A percentile compares a stretch with the other conserved stretches of the same genome.
phyloP scores from a whole-genome alignment of 2,329 filamentous ascomycete genomes.

The Paraconiothyrium sp. region DNA sequence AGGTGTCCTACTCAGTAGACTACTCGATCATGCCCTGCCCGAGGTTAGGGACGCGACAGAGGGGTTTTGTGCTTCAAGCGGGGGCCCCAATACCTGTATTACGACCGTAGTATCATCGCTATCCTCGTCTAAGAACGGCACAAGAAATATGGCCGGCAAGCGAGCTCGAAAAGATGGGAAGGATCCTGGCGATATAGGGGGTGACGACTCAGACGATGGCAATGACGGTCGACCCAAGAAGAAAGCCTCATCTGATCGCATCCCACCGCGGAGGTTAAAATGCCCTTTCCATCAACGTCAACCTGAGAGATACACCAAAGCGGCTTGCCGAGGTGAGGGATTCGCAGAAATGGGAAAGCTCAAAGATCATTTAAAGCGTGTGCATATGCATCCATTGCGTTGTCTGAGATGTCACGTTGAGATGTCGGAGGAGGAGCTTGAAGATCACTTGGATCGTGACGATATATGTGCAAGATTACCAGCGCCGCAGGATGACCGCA shows the following conservation, averaged over 20 bases:
- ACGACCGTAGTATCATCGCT: background rate
- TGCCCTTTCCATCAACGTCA: slow-evolving; percentile 25
- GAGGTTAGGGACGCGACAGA: slow-evolving; percentile 10
- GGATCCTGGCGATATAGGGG: slow-evolving; percentile 18
- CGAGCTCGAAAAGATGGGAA: slow-evolving; percentile 14
- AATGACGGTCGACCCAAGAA: slow-evolving; percentile 20
- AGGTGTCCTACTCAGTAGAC: slow-evolving; percentile 10
- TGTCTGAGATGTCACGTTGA: slow-evolving; percentile 23
- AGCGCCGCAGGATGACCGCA: slow-evolving; percentile 22
- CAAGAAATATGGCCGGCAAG: slow-evolving; percentile 11
- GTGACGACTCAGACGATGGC: slow-evolving; percentile 16
- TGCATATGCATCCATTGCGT: slow-evolving; percentile 24
- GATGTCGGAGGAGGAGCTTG: slow-evolving; percentile 15
- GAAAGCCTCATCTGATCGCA: slow-evolving; percentile 7
- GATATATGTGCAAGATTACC: slow-evolving; percentile 14
- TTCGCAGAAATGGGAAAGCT: slow-evolving; percentile 28
- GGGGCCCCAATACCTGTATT: background rate
- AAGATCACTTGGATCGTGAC: slow-evolving; percentile 15
- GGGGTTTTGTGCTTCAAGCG: background rate
- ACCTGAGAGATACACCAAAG: slow-evolving; percentile 20
- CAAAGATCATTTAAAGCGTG: slow-evolving; percentile 27
- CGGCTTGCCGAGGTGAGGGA: slow-evolving; percentile 25
- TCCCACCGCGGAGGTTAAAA: slow-evolving; percentile 17
- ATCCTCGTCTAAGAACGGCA: no score
- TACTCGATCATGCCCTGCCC: slow-evolving; percentile 1